Evolutionary conservation across 1,139 yeast species (phyloP), one percentile per base, ranked within the genome.

Genomic region (Pichia sp.): DNA sequence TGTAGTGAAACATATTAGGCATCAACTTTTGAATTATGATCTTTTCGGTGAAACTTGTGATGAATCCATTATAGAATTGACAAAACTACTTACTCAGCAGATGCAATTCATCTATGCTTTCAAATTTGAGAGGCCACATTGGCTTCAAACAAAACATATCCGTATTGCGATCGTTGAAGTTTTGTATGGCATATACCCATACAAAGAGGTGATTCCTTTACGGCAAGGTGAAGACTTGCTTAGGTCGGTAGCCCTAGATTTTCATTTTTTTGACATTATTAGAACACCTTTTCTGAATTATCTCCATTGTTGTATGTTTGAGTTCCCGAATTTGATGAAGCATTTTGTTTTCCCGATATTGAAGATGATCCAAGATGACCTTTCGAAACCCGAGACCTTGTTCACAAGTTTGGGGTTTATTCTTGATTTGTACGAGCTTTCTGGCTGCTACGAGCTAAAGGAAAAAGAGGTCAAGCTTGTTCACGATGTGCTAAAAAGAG

Each of bases 81-180:
- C 83, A 53, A 65, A 68, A 3, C 67, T 81, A 0, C 66, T 87
- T 2, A 85, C 90, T 64, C 83, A 83, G 9, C 92, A 87, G 55
- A 69, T 88, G 49, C 75, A 76, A 43, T 68, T 80, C 46, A 76
- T 76, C 44, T 67, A 83, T 12, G 85, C 87, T 0, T 55, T 69
- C 0, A 64, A 67, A 2, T 67, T 81, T 33, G 62, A 65, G n/a
- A 66, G 79, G 5, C 84, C 85, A 12, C 44, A 43, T 2, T 74
- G 72, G 12, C 68, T 83, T 9, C 71, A 81, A 31, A 81, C 78
- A 54, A 80, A 82, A 3, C 89, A 87, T 67, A 70, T 89, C 16
- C 85, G 86, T 66, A 86, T 85, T 20, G 85, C 85, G 0, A 73
- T 80, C 48, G 83, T 88, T 4, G 73, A 93, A 56, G 79, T 83